Percentiles rank a stretch among this genome's conserved stretches.
Evolutionary conservation across 2,329 filamentous ascomycete species (phyloP).

Genomic region (Botrytis squamosa): DNA sequence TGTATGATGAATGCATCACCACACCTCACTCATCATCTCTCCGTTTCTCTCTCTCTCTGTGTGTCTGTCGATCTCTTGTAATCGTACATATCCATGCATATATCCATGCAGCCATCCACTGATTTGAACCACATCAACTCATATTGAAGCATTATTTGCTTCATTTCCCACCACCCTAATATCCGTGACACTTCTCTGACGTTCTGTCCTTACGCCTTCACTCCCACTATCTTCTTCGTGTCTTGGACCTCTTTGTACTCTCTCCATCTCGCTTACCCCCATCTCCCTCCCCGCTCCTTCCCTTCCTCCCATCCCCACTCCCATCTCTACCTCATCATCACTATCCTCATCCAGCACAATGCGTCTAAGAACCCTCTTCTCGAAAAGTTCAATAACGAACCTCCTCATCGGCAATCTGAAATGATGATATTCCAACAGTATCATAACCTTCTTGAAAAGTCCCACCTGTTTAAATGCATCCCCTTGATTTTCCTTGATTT

Average conservation of each 20-base stretch:
- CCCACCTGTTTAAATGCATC: constrained; percentile 71
- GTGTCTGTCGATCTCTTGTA: neutral
- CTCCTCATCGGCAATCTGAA: constrained; percentile 84
- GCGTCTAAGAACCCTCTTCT: constrained; percentile 79
- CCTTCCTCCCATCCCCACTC: constrained; percentile 31
- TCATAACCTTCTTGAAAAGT: constrained; percentile 83
- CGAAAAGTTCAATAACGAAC: constrained; percentile 91
- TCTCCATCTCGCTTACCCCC: constrained; percentile 50
- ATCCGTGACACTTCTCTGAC: constrained; percentile 18
- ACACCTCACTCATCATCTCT: neutral
- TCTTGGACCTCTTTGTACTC: constrained; percentile 46
- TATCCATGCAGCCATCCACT: neutral
- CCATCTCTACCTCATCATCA: constrained; percentile 45
- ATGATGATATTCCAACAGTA: constrained; percentile 82
- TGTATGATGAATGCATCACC: neutral
- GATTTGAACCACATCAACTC: neutral
- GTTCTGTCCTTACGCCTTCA: constrained; percentile 14
- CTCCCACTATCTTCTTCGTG: constrained; percentile 45
- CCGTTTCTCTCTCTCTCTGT: neutral
- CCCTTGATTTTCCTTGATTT: constrained; percentile 74
- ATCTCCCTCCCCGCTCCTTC: constrained; percentile 39
- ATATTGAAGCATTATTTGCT: constrained; percentile 10
- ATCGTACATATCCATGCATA: constrained; percentile 10
- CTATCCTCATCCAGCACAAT: constrained; percentile 72
- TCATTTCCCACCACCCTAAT: neutral